Base-by-base conservation (phyloP, 2,329 filamentous ascomycete genomes). In the Penicillium glabrum region DNA sequence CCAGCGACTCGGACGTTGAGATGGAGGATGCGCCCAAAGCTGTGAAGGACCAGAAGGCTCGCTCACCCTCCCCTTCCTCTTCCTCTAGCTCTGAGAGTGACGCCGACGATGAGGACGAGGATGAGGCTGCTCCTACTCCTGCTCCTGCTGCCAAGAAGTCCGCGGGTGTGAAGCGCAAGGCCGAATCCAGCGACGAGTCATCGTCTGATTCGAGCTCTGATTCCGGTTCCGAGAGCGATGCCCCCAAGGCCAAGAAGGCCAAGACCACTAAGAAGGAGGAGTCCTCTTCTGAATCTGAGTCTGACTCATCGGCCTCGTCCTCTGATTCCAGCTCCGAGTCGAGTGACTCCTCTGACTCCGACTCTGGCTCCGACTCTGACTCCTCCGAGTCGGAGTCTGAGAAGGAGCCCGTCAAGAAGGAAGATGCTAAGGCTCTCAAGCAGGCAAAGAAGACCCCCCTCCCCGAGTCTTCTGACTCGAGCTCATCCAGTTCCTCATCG, bases 91-190 rank as follows among this genome's bases (percentile, higher is more conserved):
- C 80, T 21, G 80, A 82, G 56, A 82, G 79, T 59, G 80, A 83
- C 61, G 76, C 79, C 8, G 80, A 82, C 56, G 79, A 81, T 56
- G 80, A 82, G 62, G 74, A 78, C 35, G 78, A 81, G 68, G 80
- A 84, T 37, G 83, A 85, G 71, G 77, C 79, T 10, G 58, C 64
- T 24, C 52, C 63, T 5, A 78, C 79, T 19, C 65, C 67, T 33
- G 59, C 70, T 19, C 57, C 68, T 35, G 59, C 56, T 27, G 48
- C 53, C 21, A 67, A 64, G 59, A 61, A 72, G 45, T 49, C 66
- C 9, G 81, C 82, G 29, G 75, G 75, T 2, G 68, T 83, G 57
- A 88, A 88, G 74, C 82, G 85, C 56, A 88, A 88, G 76, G 83
- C 83, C 8, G 73, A 75, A 49, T 72, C 74, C 10, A 77, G 72